phyloP scores from a whole-genome alignment of 495 filamentous ascomycete genomes.

The Chaetomium fimeti region DNA sequence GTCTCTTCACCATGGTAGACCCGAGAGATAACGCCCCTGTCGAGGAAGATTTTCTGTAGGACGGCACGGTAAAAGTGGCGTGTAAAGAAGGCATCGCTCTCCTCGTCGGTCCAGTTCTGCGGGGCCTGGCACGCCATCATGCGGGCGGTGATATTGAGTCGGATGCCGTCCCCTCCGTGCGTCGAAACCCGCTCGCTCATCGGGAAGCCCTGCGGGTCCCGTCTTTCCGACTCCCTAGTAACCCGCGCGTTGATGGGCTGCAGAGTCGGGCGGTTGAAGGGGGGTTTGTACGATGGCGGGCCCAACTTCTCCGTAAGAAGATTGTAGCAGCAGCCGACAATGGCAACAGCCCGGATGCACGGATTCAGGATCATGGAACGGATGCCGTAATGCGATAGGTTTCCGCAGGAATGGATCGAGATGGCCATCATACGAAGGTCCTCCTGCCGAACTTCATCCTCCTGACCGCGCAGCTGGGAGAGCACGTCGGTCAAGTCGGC shows the following conservation, averaged over 20 bases:
- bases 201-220: slow-evolving; percentile 88
- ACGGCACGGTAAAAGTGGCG: slow-evolving; percentile 92
- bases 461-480: slow-evolving; percentile 38
- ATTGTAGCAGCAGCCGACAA: slow-evolving; percentile 98
- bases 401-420: slow-evolving; percentile 95
- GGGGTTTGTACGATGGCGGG: slow-evolving; percentile 79
- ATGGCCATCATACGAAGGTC: slow-evolving; percentile 72
- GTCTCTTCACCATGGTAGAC: slow-evolving; percentile 49
- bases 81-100: slow-evolving; percentile 85
- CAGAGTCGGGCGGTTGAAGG: slow-evolving; percentile 60
- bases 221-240: slow-evolving; percentile 52
- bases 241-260: slow-evolving; percentile 55
- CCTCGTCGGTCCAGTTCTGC: slow-evolving; percentile 77
- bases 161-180: slow-evolving; percentile 62
- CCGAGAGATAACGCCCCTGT: slow-evolving; percentile 67
- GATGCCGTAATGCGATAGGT: slow-evolving; percentile 91
- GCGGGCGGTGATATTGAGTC: slow-evolving; percentile 90
- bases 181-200: slow-evolving; percentile 74
- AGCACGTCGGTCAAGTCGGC: slow-evolving; percentile 60
- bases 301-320: slow-evolving; percentile 86
- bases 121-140: slow-evolving; percentile 98
- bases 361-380: slow-evolving; percentile 81
- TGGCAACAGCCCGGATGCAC: slow-evolving; percentile 78
- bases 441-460: slow-evolving; percentile 33
- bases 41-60: slow-evolving; percentile 84